A percentile compares a stretch with the other conserved stretches of the same genome.
Evolutionary conservation across 2,329 filamentous ascomycete species (phyloP).

Genomic region (Pseudocercospora cruenta): DNA sequence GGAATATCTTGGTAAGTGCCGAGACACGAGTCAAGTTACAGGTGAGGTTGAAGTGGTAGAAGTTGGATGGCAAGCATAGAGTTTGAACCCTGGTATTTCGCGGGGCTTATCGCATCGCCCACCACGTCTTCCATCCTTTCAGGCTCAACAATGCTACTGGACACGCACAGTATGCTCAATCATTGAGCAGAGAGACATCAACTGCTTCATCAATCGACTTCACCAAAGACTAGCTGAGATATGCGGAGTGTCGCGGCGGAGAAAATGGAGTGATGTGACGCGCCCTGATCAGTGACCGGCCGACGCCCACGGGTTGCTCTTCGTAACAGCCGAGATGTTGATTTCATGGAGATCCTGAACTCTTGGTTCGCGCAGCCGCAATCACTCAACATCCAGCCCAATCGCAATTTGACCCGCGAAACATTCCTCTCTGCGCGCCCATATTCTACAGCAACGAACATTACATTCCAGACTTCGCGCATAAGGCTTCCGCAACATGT

Average conservation of each 20-base stretch:
- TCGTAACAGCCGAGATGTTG: too few relatives aligned
- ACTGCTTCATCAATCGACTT: background rate
- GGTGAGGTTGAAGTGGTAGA: background rate
- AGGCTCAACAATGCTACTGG: background rate
- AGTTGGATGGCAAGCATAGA: background rate
- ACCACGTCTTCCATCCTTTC: background rate
- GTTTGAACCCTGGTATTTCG: conserved; percentile 2
- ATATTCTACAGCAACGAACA: conserved; percentile 18
- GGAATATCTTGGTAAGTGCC: background rate
- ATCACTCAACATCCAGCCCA: conserved; percentile 8
- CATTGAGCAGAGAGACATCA: background rate
- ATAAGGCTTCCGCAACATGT: conserved; percentile 31
- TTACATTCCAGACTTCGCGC: background rate
- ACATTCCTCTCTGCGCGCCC: conserved; percentile 11
- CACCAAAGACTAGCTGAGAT: background rate
- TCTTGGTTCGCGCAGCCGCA: background rate
- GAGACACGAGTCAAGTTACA: background rate
- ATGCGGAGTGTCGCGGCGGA: background rate
- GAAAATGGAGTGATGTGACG: background rate
- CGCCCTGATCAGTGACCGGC: background rate
- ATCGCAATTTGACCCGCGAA: conserved; percentile 6
- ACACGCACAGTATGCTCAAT: background rate
- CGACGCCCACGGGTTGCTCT: too few relatives aligned
- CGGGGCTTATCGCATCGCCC: background rate
- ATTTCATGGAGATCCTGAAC: too few relatives aligned